Base-by-base conservation (phyloP, 2,329 filamentous ascomycete genomes). In the Fusarium sp. region DNA sequence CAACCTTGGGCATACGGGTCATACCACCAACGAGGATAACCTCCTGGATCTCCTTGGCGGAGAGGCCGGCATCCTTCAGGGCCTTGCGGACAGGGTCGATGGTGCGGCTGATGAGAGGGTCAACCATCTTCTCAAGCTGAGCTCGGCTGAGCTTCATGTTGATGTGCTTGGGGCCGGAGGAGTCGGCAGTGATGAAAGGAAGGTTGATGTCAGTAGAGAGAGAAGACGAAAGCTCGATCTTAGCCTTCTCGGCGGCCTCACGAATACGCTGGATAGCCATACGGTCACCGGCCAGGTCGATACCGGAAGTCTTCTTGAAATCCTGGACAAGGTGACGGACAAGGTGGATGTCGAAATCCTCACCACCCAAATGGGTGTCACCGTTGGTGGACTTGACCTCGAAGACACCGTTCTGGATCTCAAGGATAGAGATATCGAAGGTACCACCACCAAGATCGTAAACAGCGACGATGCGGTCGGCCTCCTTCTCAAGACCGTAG, bases 241-340 rank as follows among this genome's bases (percentile, higher is more conserved):
- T 98, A 79, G 95, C 95, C 90, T 97, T 97, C 88, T 98, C 95
- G 74, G 94, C 94, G 74, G 94, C 95, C 86, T 97, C 95, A 84
- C 95, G 94, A 81, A 98, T 97, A 89, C 95, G 91, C 88, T 97
- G 95, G 78, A 98, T 97, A 75, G 95, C 95, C 94, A 97, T 97
- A 81, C 95, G 94, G 85, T 98, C 95, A 78, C 83, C 84, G 62
- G 93, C 92, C 73, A 98, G 89, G 80, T 98, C 95, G 71, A 97
- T 92, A 69, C 92, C 91, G 70, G 93, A 93, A 74, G 97, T 93
- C 84, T 93, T 95, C 92, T 97, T 97, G 88, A 97, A 98, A 78
- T 96, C 90, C 81, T 93, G 87, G 71, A 97, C 93, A 62, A 98
- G 87, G 87, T 97, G 91, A 78, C 94, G 94, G 78, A 97, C 95